Conservation (phyloP, 257 asterid species). For the Agastache rugosa region DNA sequence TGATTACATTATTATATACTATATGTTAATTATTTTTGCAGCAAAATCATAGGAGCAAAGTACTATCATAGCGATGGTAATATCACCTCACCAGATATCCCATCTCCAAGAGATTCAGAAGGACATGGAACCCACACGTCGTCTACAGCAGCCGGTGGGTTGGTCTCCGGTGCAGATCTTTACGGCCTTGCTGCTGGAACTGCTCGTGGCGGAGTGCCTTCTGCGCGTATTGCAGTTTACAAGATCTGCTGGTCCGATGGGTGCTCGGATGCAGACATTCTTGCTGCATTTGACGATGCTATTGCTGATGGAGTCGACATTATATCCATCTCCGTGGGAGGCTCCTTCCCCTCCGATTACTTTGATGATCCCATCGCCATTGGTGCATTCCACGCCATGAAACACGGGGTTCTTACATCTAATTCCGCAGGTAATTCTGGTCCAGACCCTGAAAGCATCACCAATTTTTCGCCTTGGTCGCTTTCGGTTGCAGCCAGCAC, state of each 20-base stretch:
- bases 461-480: slow-evolving; percentile 49
- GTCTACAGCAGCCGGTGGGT: slow-evolving; percentile 54
- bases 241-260: slow-evolving; percentile 62
- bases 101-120: slow-evolving; percentile 58
- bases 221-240: slow-evolving; percentile 61
- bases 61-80: slow-evolving; percentile 50
- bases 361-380: slow-evolving; percentile 49
- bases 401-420: slow-evolving; percentile 46
- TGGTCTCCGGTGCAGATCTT: slow-evolving; percentile 48
- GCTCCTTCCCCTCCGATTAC: slow-evolving; percentile 35
- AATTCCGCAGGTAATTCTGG: slow-evolving; percentile 54
- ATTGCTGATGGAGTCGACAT: slow-evolving; percentile 53
- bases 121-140: slow-evolving; percentile 73
- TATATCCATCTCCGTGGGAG: slow-evolving; percentile 49
- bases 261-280: slow-evolving; percentile 50
- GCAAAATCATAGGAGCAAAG: slow-evolving; percentile 70
- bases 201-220: slow-evolving; percentile 66
- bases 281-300: slow-evolving; percentile 56
- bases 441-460: slow-evolving; percentile 25
- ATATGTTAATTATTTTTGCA: slow-evolving; percentile 21
- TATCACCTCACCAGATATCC: slow-evolving; percentile 33
- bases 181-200: slow-evolving; percentile 53
- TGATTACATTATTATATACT: too few species aligned
- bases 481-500: slow-evolving; percentile 51
- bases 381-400: slow-evolving; percentile 58